phyloP scores from a whole-genome alignment of 768 basidiomycete genomes.

The Cystofilobasidium capitatum region DNA sequence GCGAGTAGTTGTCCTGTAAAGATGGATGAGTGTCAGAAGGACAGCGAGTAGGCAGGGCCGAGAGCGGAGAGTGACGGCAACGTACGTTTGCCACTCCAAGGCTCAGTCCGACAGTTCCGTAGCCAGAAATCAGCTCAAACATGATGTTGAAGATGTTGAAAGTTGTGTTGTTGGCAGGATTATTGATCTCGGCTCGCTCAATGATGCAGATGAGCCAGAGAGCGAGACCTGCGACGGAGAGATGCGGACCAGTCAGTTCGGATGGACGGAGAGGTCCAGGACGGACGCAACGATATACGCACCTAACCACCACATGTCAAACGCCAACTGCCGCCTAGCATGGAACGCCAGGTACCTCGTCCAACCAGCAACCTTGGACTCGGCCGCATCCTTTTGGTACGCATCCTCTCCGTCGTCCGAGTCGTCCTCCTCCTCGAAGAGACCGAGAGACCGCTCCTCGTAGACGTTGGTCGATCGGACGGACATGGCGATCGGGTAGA shows the following conservation, averaged over 20 bases:
- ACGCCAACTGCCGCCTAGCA: slow-evolving; percentile 73
- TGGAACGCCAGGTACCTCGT: slow-evolving; percentile 54
- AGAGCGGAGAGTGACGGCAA: slow-evolving; percentile 7
- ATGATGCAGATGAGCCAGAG: slow-evolving; percentile 86
- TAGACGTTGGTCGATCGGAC: slow-evolving; percentile 70
- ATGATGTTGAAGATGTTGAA: slow-evolving; percentile 72
- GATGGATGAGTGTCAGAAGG: background rate
- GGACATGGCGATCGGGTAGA: slow-evolving; percentile 41
- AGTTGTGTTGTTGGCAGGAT: slow-evolving; percentile 52
- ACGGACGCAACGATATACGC: slow-evolving; percentile 31
- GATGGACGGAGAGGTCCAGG: background rate
- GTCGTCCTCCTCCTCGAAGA: slow-evolving; percentile 52
- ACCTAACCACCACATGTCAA: slow-evolving; percentile 48
- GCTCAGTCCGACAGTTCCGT: slow-evolving; percentile 61
- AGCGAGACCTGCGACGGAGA: slow-evolving; percentile 47
- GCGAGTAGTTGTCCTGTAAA: slow-evolving; percentile 64
- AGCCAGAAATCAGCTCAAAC: slow-evolving; percentile 56
- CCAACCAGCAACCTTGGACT: slow-evolving; percentile 28
- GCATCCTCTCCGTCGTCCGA: slow-evolving; percentile 31
- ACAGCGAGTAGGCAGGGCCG: background rate
- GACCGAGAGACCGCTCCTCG: slow-evolving; percentile 81
- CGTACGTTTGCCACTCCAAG: slow-evolving; percentile 73
- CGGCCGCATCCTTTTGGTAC: slow-evolving; percentile 28
- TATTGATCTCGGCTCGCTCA: slow-evolving; percentile 58
- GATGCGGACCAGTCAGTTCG: too few species aligned